Evolutionary conservation across 805 yeast genomes (phyloP), one percentile per base, ranked within the genome.

Genomic region (Schwanniomyces polymorphus): DNA sequence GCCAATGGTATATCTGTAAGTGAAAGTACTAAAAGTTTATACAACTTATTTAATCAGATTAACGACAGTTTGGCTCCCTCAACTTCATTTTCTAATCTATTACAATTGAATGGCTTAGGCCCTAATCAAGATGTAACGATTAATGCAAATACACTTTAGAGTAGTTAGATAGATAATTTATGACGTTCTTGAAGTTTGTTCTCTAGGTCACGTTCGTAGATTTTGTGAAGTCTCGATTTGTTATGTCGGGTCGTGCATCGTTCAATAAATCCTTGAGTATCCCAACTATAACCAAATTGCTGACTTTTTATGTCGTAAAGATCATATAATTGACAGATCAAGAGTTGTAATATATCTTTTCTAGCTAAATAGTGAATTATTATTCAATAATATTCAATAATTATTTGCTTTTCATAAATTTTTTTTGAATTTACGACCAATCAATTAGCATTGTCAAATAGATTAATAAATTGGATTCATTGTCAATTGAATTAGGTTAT

Each of bases 1-100:
- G 38, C 48, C 9, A 51, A 42, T 33, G 33, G 49, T n/a, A 41
- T 50, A 10, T 42, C 52, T 12, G 47, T 58, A 42, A 63, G 67
- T 41, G 68, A 64, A 34, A 64, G 68, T 43, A 59, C 68, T 33
- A 64, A 60, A 41, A 65, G 60, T 48, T 50, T 65, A 37, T 64
- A 60, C 51, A 64, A 64, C 43, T 51, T 65, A 41, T 64, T 65
- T 50, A 57, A 59, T 33, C 65, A 63, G 42, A 56, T 63, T 34
- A 54, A 54, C 41, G 63, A 61, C 45, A 65, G 61, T 38, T 54
- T 56, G 27, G 44, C 58, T 10, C 28, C 45, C 9, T 40, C 46
- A 8, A 48, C 38, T 34, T 44, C 47, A 46, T 47, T 63, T 42
- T 56, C 64, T 6, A 63, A 64, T 48, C 53, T 65, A 46, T 54